Conservation (phyloP, 306 rosid species). For the Vigna trinervia region DNA sequence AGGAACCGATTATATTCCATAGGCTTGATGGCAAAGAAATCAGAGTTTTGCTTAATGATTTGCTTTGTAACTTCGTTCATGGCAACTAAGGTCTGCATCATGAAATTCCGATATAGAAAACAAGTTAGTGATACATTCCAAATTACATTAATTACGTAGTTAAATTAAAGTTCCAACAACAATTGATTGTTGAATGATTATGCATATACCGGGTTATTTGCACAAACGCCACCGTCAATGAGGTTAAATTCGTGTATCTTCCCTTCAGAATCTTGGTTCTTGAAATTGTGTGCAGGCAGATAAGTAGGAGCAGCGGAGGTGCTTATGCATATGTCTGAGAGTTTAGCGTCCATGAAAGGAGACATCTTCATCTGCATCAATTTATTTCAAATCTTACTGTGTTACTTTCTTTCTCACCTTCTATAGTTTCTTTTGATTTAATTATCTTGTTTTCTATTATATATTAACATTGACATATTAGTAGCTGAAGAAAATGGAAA, state of each 20-base stretch:
- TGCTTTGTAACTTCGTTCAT: conserved; percentile 51
- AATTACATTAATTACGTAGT: neutral
- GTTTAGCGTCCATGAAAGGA: conserved; percentile 50
- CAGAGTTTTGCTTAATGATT: conserved; percentile 33
- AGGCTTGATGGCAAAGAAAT: conserved; percentile 52
- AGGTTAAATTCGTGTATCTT: conserved; percentile 58
- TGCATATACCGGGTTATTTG: conserved; percentile 62
- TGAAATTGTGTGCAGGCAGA: conserved; percentile 61
- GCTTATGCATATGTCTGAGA: conserved; percentile 62
- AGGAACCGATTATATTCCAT: conserved; percentile 44
- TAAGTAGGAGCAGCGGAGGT: conserved; percentile 74
- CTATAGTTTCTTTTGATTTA: no score
- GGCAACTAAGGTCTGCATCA: conserved; percentile 47
- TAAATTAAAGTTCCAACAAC: neutral
- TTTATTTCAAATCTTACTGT: neutral
- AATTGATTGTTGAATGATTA: neutral
- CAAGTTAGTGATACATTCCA: conserved; percentile 5
- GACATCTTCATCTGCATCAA: conserved; percentile 47
- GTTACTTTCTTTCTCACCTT: neutral
- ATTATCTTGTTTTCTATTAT: no score
- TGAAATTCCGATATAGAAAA: neutral
- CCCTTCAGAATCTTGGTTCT: conserved; percentile 40
- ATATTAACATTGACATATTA: no score
- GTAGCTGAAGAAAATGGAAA: no score
- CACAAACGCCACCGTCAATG: conserved; percentile 73